Base-by-base conservation (phyloP, 1,284 basidiomycete species). In the Fistulina hepatica region DNA sequence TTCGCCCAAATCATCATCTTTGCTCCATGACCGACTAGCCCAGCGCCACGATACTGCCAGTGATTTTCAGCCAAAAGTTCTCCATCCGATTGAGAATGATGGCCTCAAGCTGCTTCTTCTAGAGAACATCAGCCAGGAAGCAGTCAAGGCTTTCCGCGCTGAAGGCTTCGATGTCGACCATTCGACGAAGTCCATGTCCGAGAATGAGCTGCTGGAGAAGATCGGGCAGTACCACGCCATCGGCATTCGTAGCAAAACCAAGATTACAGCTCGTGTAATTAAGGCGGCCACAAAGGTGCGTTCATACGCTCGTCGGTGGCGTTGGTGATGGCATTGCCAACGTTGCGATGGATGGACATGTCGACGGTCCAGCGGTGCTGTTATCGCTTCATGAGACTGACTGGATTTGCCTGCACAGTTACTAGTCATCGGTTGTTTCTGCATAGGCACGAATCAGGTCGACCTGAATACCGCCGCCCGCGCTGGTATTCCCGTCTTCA, bases 361-460 rank as follows among this genome's bases (percentile, higher is more conserved):
- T n/a, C n/a, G n/a, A n/a, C n/a, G n/a, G n/a, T n/a, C n/a, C n/a
- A n/a, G n/a, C n/a, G n/a, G n/a, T n/a, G n/a, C n/a, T n/a, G n/a
- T n/a, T n/a, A n/a, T n/a, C n/a, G n/a, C n/a, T n/a, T n/a, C n/a
- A n/a, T n/a, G n/a, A n/a, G n/a, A n/a, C n/a, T n/a, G n/a, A n/a
- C n/a, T n/a, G n/a, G n/a, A n/a, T n/a, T n/a, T n/a, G n/a, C n/a
- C n/a, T n/a, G n/a, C 40, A 4, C 52, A 97, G 90, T 81, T 99
- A 28, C 73, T 98, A 11, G 90, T 83, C 52, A 91, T 98, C 46
- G 95, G 95, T 27, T 99, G 95, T 63, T 99, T 99, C 77, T 99
- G 95, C 65, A 99, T 99, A 52, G 95, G 95, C 42, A 94, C 92
- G 44, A 98, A 98, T 64, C 95, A 98, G 62, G 95, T 98, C 52